phyloP scores from a whole-genome alignment of 1,284 basidiomycete species.

The Dichomitus squalens region DNA sequence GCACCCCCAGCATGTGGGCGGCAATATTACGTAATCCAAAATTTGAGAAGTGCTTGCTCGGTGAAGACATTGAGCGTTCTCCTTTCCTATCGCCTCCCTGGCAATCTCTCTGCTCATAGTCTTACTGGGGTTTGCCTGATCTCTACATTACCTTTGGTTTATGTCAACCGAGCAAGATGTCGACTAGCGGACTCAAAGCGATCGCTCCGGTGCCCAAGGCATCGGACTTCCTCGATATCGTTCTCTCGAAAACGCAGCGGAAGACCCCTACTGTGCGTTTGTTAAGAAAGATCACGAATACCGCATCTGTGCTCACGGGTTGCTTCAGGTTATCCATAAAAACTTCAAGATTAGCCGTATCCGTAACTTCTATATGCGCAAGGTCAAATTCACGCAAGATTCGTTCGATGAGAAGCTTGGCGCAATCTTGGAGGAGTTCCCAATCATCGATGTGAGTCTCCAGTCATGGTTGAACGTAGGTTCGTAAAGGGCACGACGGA shows the following conservation, averaged over 20 bases:
- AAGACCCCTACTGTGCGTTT: constrained; percentile 91
- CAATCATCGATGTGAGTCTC: constrained; percentile 85
- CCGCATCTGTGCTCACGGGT: neutral
- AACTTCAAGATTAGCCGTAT: constrained; percentile 99
- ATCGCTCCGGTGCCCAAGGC: constrained; percentile 98
- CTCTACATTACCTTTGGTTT: neutral
- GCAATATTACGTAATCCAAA: constrained; percentile 24
- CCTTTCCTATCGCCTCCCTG: neutral
- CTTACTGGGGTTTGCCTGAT: neutral
- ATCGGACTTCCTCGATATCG: constrained; percentile 93
- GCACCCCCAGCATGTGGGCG: neutral
- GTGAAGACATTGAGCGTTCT: neutral
- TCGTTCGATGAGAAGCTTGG: constrained; percentile 96
- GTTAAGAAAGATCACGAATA: too few species aligned
- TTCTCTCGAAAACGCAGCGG: constrained; percentile 91
- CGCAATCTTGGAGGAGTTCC: constrained; percentile 94
- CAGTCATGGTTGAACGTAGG: too few species aligned
- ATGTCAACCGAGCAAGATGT: constrained; percentile 51
- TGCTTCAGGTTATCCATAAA: constrained; percentile 85
- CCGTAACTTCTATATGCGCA: constrained; percentile 97
- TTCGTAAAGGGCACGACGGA: too few species aligned
- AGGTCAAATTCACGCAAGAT: constrained; percentile 99
- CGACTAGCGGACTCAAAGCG: constrained; percentile 87
- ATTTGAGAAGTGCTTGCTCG: constrained; percentile 7
- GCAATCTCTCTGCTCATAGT: neutral